These are phyloP conservation scores for Dioszegia crocea DNA, from an alignment of 768 basidiomycete species.

Conservation along the genomic window DNA sequence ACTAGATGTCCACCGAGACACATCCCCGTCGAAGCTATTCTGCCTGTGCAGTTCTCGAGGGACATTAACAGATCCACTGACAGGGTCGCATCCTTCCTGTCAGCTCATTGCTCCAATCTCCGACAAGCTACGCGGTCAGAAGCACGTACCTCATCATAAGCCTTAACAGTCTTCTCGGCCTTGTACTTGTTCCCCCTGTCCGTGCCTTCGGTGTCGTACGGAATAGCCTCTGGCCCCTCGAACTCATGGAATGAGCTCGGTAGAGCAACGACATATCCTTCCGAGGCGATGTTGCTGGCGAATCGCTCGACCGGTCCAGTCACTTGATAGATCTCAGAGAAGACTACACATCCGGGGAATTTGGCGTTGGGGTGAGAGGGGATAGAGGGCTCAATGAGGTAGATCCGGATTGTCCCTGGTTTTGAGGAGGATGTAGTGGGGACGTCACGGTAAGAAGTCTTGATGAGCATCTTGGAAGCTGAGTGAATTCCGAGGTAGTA, in stretches of 20 bases:
- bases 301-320: slow-evolving; percentile 90
- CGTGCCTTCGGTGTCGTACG: slow-evolving; percentile 84
- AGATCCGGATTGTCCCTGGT: slow-evolving; percentile 70
- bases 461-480: slow-evolving; percentile 65
- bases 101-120: neutral
- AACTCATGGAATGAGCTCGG: slow-evolving; percentile 76
- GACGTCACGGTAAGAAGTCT: slow-evolving; percentile 71
- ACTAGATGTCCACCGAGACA: slow-evolving; percentile 45
- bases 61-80: slow-evolving; percentile 70
- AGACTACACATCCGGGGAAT: slow-evolving; percentile 67
- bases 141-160: slow-evolving; percentile 72
- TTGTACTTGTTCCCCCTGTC: slow-evolving; percentile 92
- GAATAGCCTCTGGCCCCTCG: slow-evolving; percentile 76
- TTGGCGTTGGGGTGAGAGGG: slow-evolving; percentile 82
- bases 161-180: slow-evolving; percentile 77
- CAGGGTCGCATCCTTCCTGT: slow-evolving; percentile 79
- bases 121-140: neutral
- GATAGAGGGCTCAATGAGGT: slow-evolving; percentile 71
- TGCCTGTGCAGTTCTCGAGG: slow-evolving; percentile 79
- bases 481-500: neutral
- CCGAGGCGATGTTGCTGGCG: slow-evolving; percentile 45
- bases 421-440: slow-evolving; percentile 62
- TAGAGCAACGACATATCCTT: slow-evolving; percentile 48
- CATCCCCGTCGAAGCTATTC: slow-evolving; percentile 59
- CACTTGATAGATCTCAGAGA: slow-evolving; percentile 83